Evolutionary conservation across 2,329 filamentous ascomycete genomes (phyloP).

Genomic region (Pyrenophora teres): DNA sequence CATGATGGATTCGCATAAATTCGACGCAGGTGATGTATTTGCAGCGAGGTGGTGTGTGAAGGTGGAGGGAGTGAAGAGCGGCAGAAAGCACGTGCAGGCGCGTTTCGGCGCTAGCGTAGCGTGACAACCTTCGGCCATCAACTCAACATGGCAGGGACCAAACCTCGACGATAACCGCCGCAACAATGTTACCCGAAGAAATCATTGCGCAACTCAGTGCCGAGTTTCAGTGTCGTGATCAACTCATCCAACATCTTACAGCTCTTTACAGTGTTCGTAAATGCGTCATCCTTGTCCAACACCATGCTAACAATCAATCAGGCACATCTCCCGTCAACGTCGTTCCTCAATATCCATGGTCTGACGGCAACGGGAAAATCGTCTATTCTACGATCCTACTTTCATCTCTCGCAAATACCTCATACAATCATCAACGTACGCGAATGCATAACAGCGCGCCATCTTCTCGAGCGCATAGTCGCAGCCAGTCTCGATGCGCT

Average conservation of each 20-base stretch:
- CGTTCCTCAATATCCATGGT: constrained; percentile 80
- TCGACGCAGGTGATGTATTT: too few species aligned
- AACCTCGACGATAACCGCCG: not conserved
- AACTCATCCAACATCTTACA: constrained; percentile 54
- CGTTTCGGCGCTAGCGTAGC: too few species aligned
- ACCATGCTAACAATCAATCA: constrained; percentile 42
- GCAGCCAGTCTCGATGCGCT: constrained; percentile 54
- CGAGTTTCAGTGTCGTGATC: constrained; percentile 51
- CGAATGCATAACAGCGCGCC: constrained; percentile 78
- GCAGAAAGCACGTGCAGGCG: too few species aligned
- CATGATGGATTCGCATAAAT: too few species aligned
- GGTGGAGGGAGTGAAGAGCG: too few species aligned
- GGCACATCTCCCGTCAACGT: constrained; percentile 70
- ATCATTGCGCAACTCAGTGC: constrained; percentile 42
- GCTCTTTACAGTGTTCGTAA: constrained; percentile 52
- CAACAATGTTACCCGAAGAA: constrained; percentile 47
- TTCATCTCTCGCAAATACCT: constrained; percentile 57
- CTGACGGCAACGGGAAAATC: constrained; percentile 87
- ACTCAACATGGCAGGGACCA: not conserved
- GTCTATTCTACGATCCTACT: constrained; percentile 66
- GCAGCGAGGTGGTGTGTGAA: too few species aligned
- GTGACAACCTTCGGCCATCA: not conserved
- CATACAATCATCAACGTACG: constrained; percentile 69
- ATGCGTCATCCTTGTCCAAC: not conserved
- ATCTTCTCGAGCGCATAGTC: constrained; percentile 74